Evolutionary conservation across 1,284 basidiomycete species (phyloP).

Genomic region (Ceratobasidium sp.): DNA sequence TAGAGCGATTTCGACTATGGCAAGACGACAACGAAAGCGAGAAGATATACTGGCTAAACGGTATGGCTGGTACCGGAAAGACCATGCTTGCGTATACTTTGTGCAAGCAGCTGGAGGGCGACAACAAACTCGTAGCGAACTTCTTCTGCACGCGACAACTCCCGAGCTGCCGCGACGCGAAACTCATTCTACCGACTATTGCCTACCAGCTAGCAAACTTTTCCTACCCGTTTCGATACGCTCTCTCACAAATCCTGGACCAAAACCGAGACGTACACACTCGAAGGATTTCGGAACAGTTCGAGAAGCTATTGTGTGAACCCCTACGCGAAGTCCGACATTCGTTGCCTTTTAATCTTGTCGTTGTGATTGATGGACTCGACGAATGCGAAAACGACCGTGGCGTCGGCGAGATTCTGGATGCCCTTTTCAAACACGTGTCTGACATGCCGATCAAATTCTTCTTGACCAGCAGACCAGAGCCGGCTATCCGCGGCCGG

Average conservation of each 20-base stretch:
- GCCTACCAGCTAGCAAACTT: conserved; percentile 9
- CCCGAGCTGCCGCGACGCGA: conserved; percentile 1
- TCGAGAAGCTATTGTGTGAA: not conserved
- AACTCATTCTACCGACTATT: not conserved
- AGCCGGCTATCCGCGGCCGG: not conserved
- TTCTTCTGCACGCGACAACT: conserved; percentile 29
- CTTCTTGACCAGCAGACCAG: conserved; percentile 26
- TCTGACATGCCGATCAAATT: conserved; percentile 1
- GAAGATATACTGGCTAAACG: no score
- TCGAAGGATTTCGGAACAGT: not conserved
- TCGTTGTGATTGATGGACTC: no score
- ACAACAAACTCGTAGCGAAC: not conserved
- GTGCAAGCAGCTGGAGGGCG: not conserved
- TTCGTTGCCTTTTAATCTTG: not conserved
- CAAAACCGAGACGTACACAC: not conserved
- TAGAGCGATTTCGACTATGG: no score
- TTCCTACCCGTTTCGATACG: not conserved
- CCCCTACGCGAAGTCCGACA: not conserved
- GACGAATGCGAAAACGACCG: conserved; percentile 1
- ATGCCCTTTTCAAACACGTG: no score
- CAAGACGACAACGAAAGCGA: no score
- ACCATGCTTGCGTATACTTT: conserved; percentile 28
- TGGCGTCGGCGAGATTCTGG: no score
- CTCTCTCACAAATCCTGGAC: not conserved
- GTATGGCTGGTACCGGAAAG: no score